Evolutionary conservation across 495 filamentous ascomycete species (phyloP), one percentile per base, ranked within the genome.

Genomic region (Corynascus novoguineensis): DNA sequence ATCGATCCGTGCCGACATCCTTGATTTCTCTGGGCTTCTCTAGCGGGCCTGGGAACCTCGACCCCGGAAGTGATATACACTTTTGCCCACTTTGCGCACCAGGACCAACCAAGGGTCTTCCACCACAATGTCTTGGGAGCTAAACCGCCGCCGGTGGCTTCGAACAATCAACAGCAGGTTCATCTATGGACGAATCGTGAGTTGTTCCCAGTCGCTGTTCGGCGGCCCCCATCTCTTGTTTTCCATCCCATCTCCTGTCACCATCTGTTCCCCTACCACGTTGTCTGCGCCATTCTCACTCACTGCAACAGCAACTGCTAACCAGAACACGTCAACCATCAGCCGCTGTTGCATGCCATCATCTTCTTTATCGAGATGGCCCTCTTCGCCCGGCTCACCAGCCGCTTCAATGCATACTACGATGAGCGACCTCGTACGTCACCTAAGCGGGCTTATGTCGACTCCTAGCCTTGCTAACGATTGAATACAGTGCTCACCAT

Each of bases 331-430:
- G 48, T 59, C 52, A 38, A 45, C 57, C 27, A 32, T 21, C 46
- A 98, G 93, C 93, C 93, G 63, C 75, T 97, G 31, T 77, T 97
- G 47, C 90, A 97, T 73, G 77, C 83, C 34, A 79, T 95, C 54
- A 83, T 96, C 52, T 87, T 97, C 70, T 70, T 95, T 17, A 80
- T 96, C 71, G 87, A 97, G 71, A 88, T 97, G 86, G 84, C 82
- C 25, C 81, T 91, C 63, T 80, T 95, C 53, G 86, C 84, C 63
- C 83, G 91, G 60, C 73, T 95, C 48, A 85, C 83, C 40, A 82
- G 87, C 60, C 90, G 91, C 62, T 99, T 96, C 77, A 95, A 95
- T 73, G 78, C 82, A 59, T 95, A 95, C 76, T 99, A 97, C 81
- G 82, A 86, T 60, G 83, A 86, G 61, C 87, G 86, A 65, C 92